phyloP scores from a whole-genome alignment of 139 green algal species.

The Zygnema circumcarinatum region DNA sequence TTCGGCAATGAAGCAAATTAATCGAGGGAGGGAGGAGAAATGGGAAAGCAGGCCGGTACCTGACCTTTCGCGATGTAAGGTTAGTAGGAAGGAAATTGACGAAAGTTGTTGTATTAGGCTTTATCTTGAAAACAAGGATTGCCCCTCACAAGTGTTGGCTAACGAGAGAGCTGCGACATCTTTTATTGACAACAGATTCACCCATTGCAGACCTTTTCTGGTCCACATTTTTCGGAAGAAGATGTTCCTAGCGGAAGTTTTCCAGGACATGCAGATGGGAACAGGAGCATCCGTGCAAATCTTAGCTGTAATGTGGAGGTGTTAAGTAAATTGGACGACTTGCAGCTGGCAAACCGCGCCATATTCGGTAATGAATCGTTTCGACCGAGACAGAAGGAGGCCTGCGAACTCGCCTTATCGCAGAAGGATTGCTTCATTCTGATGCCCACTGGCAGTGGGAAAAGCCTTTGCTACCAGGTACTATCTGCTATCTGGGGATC shows the following conservation, averaged over 20 bases:
- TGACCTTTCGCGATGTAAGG: background rate
- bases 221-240: too few species aligned
- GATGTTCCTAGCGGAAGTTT: too few species aligned
- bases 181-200: too few species aligned
- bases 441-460: constrained; percentile 93
- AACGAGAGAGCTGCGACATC: too few species aligned
- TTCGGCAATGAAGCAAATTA: background rate
- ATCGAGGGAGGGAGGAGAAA: background rate
- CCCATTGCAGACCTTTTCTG: too few species aligned
- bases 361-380: constrained; percentile 59
- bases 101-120: too few species aligned
- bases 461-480: constrained; percentile 81
- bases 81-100: too few species aligned
- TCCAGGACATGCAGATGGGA: too few species aligned
- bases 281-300: too few species aligned
- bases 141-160: too few species aligned
- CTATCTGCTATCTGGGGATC: background rate
- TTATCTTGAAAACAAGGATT: too few species aligned
- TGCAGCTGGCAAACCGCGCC: constrained; percentile 37
- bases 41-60: background rate
- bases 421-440: constrained; percentile 86
- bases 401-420: constrained; percentile 72
- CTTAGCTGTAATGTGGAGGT: constrained; percentile 32
- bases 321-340: constrained; percentile 35
- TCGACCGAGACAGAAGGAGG: constrained; percentile 66